Evolutionary conservation across 2,329 filamentous ascomycete genomes (phyloP).

Genomic region (Elsinoe arachidis): DNA sequence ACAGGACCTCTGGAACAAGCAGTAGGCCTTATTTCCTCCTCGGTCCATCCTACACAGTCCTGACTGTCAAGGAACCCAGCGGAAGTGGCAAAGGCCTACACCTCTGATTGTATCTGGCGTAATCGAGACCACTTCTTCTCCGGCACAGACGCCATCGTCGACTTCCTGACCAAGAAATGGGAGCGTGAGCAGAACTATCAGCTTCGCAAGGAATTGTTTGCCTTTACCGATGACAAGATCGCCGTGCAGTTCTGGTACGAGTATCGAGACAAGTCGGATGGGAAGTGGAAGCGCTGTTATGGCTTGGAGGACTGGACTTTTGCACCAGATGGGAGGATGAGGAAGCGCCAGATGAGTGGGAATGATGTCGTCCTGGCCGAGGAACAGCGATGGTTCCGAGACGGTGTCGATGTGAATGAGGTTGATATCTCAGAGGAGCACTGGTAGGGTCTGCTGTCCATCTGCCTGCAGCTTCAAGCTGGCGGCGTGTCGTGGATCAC

Average conservation of each 20-base stretch:
- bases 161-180: slow-evolving; percentile 68
- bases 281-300: slow-evolving; percentile 77
- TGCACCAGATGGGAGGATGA: slow-evolving; percentile 59
- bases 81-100: slow-evolving; percentile 63
- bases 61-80: slow-evolving; percentile 49
- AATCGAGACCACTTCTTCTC: slow-evolving; percentile 63
- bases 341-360: slow-evolving; percentile 65
- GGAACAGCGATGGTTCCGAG: slow-evolving; percentile 59
- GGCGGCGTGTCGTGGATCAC: slow-evolving; percentile 75
- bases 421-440: slow-evolving; percentile 60
- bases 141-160: slow-evolving; percentile 59
- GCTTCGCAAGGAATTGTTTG: slow-evolving; percentile 75
- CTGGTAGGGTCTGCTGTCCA: slow-evolving; percentile 38
- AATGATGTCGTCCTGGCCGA: slow-evolving; percentile 53
- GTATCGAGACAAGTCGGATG: slow-evolving; percentile 58
- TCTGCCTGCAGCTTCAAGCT: slow-evolving; percentile 36
- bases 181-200: slow-evolving; percentile 60
- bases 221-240: slow-evolving; percentile 65
- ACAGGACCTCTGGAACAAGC: slow-evolving; percentile 75
- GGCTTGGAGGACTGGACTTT: slow-evolving; percentile 77
- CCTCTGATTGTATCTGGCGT: slow-evolving; percentile 67
- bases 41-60: not conserved
- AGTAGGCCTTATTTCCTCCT: slow-evolving; percentile 36
- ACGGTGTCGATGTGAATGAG: slow-evolving; percentile 58
- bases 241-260: slow-evolving; percentile 92